Evolutionary conservation across 2,329 filamentous ascomycete genomes (phyloP), one percentile per base, ranked within the genome.

Genomic region (Periconia sp.): DNA sequence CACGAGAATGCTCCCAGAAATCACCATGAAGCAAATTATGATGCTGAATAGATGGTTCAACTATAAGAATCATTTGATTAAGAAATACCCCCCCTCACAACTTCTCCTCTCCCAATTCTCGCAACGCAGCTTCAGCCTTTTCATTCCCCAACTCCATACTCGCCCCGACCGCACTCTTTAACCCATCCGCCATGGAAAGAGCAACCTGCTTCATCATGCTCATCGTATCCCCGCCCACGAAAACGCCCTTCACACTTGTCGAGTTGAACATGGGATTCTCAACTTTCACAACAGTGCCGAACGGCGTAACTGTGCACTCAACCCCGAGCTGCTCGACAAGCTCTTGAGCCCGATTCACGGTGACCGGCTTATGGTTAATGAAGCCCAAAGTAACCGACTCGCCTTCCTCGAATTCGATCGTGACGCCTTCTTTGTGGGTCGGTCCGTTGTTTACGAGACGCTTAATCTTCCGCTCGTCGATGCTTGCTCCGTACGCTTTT

Each of bases 141-240:
- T 70, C 69, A 35, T 56, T 52, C 10, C 37, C 57, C 47, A 70
- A 52, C 53, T 71, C 61, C 47, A 61, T 55, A 1, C 57, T 61
- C 11, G 62, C 67, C 1, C 68, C 68, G 6, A 50, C 60, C 30
- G 58, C 65, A 9, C 66, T 68, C 46, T 68, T 68, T 19, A 69
- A 31, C 0, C 68, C 69, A 17, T 69, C 64, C 1, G 60, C 58
- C 66, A 70, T 67, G 0, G 69, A 63, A 45, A 70, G 52, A 7
- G 59, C 60, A n/a, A 59, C 66, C 47, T 70, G 68, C 57, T 72
- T 71, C 61, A 72, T 66, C 56, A 61, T 48, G 0, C 56, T 53
- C 62, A 68, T 68, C 1, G 65, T 71, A 65, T 86, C 83, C 0
- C 83, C 83, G 1, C 73, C 80, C 0, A 81, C 82, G 68, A 81